Conservation (phyloP, 176 grass and related monocot species). For the Raddia distichophylla region DNA sequence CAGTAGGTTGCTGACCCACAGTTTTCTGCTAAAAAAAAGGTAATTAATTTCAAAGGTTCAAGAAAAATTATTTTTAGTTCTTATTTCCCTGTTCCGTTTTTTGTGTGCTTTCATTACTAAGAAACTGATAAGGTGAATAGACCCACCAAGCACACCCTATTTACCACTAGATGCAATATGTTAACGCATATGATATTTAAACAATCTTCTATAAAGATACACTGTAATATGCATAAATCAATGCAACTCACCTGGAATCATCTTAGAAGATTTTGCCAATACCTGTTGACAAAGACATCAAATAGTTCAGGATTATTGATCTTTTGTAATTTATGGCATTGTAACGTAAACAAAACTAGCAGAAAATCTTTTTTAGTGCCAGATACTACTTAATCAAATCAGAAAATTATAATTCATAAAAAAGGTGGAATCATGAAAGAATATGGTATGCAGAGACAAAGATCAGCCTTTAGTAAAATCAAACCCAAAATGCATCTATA, state of each 20-base stretch:
- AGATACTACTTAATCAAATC: neutral
- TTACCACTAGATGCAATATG: neutral
- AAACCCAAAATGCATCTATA: neutral
- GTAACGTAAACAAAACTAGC: neutral
- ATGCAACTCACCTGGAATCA: conserved; percentile 89
- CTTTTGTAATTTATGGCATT: neutral
- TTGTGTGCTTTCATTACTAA: neutral
- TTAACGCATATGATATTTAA: neutral
- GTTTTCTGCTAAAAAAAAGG: neutral
- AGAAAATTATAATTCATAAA: neutral
- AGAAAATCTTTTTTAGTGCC: neutral
- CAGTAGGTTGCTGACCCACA: no score
- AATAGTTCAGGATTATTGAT: neutral
- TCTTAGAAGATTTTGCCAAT: conserved; percentile 96
- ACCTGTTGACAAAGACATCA: conserved; percentile 60
- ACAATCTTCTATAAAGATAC: conserved; percentile 2
- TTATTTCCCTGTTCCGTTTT: neutral
- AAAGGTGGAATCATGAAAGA: neutral
- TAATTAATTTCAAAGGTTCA: neutral
- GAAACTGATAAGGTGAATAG: neutral
- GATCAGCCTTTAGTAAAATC: neutral
- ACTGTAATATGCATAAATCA: neutral
- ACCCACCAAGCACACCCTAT: neutral
- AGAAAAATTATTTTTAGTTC: neutral
- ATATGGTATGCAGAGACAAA: neutral